A percentile compares a stretch with the other conserved stretches of the same genome.
Evolutionary conservation across 1,284 basidiomycete species (phyloP).

Genomic region (Apiotrichum domesticum): DNA sequence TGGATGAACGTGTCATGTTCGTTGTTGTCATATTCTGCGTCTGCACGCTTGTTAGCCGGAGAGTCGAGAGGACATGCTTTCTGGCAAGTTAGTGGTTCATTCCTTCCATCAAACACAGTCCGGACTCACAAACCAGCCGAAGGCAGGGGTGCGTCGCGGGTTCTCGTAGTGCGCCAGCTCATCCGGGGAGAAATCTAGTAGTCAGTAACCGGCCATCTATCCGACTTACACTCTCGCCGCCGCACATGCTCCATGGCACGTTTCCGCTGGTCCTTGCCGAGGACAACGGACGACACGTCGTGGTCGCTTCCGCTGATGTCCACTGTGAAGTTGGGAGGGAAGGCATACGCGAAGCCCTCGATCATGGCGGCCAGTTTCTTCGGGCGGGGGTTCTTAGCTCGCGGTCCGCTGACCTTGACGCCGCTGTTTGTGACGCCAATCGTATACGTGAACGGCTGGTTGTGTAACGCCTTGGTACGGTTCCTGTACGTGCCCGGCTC

Average conservation of each 20-base stretch:
- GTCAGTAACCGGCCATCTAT: not conserved
- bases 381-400: conserved; percentile 27
- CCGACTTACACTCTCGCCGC: conserved; percentile 42
- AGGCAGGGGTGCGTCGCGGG: conserved; percentile 38
- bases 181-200: conserved; percentile 42
- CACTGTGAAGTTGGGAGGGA: conserved; percentile 37
- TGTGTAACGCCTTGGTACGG: conserved; percentile 19
- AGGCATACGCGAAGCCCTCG: conserved; percentile 31
- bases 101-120: not conserved
- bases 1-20: conserved; percentile 43
- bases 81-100: conserved; percentile 12
- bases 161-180: conserved; percentile 45
- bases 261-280: conserved; percentile 45
- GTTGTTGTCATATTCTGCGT: conserved; percentile 30
- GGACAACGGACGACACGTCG: conserved; percentile 43
- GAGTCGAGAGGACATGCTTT: conserved; percentile 44
- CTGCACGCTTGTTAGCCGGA: conserved; percentile 38
- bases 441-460: conserved; percentile 33
- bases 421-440: conserved; percentile 25
- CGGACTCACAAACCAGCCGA: conserved; percentile 45
- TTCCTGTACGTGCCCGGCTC: conserved; percentile 32
- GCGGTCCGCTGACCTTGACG: conserved; percentile 28
- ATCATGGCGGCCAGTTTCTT: conserved; percentile 32
- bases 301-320: conserved; percentile 43
- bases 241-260: conserved; percentile 44